Conservation (phyloP, 306 rosid species). For the Fagus sylvatica region DNA sequence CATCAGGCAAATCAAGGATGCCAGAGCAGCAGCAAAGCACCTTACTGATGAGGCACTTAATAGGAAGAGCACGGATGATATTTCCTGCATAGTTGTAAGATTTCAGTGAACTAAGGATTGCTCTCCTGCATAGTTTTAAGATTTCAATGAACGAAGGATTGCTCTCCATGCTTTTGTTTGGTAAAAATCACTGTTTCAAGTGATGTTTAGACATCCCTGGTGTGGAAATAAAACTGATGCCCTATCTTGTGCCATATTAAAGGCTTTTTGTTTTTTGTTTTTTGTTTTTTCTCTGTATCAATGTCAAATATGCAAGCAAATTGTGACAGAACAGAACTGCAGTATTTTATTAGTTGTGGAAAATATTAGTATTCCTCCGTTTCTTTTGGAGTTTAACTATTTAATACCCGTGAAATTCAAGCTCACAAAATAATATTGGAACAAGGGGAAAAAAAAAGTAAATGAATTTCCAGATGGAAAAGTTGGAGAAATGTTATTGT, state of each 20-base stretch:
- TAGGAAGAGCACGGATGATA: slow-evolving; percentile 88
- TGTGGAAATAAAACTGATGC: neutral
- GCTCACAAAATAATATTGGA: neutral
- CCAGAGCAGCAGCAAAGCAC: slow-evolving; percentile 75
- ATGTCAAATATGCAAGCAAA: neutral
- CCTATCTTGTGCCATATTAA: neutral
- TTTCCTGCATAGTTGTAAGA: slow-evolving; percentile 80
- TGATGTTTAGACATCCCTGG: neutral
- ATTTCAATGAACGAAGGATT: too few relatives aligned
- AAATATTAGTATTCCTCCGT: neutral
- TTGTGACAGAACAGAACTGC: neutral
- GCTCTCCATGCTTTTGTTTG: neutral
- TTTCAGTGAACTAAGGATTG: slow-evolving; percentile 58
- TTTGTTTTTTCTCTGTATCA: neutral
- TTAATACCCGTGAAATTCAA: neutral
- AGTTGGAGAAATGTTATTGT: neutral
- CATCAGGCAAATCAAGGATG: slow-evolving; percentile 69
- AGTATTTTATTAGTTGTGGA: neutral
- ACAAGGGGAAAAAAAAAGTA: neutral
- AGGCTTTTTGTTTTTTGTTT: neutral
- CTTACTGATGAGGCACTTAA: slow-evolving; percentile 81
- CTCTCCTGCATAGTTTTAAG: too few relatives aligned
- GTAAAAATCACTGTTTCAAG: neutral
- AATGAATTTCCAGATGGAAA: neutral
- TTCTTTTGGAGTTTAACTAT: neutral